Conservation (phyloP, 495 filamentous ascomycete genomes). For the Hypomontagnella submonticulosa region DNA sequence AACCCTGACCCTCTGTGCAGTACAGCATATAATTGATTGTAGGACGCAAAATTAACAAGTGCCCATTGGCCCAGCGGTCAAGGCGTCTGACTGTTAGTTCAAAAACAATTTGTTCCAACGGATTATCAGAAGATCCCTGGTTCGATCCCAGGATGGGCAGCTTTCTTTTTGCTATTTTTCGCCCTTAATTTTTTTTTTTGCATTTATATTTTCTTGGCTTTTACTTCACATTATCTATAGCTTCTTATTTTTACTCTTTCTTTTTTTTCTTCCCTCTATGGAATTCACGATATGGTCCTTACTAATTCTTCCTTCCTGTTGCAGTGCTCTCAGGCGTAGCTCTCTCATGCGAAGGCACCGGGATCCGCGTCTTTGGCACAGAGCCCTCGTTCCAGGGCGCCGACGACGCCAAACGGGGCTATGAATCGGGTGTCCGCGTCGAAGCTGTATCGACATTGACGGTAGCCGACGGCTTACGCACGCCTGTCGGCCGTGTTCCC, state of each 20-base stretch:
- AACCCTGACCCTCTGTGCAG: no score
- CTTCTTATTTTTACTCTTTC: no score
- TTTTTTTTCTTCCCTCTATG: no score
- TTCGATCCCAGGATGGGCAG: conserved; percentile 41
- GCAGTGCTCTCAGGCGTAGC: conserved; percentile 81
- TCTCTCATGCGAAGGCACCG: conserved; percentile 74
- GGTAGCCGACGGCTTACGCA: conserved; percentile 90
- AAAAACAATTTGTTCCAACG: not conserved
- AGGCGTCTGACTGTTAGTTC: conserved; percentile 39
- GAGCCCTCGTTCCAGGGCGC: conserved; percentile 87
- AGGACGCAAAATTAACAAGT: not conserved
- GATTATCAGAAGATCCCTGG: conserved; percentile 37
- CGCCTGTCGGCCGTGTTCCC: conserved; percentile 79
- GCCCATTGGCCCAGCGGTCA: conserved; percentile 38
- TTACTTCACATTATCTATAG: no score
- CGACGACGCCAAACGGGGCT: conserved; percentile 80
- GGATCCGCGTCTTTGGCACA: conserved; percentile 83
- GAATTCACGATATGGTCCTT: no score
- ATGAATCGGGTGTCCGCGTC: conserved; percentile 70
- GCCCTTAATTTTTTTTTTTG: no score
- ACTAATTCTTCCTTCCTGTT: no score
- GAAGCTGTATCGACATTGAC: conserved; percentile 76
- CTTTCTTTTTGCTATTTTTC: not conserved
- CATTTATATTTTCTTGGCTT: no score
- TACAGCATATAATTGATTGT: no score